Percentiles rank a stretch among this genome's conserved stretches.
phyloP scores from a whole-genome alignment of 176 grass and related monocot genomes.

The Coix lacrymajobi region DNA sequence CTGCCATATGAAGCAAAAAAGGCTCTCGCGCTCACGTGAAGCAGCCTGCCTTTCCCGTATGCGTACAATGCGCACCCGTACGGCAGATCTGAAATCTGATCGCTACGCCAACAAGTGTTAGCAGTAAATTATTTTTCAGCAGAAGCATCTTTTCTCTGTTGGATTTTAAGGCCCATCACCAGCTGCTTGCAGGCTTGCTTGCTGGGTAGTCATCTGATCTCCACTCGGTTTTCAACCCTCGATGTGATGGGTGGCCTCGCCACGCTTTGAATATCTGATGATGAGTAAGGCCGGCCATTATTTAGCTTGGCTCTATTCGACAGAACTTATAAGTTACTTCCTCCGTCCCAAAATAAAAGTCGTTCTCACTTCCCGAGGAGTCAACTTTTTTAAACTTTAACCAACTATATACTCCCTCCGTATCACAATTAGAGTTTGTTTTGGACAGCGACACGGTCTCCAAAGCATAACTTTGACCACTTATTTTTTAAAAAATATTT shows the following conservation, averaged over 20 bases:
- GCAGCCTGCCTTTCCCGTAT: not conserved
- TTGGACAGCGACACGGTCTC: no score
- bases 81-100: constrained; percentile 23
- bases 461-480: no score
- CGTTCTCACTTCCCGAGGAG: no score
- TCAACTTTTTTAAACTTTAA: no score
- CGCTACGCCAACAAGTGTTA: not conserved
- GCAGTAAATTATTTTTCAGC: not conserved
- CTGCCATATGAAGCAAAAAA: constrained; percentile 37
- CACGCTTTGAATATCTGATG: not conserved
- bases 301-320: no score
- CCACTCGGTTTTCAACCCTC: not conserved
- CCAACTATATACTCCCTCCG: no score
- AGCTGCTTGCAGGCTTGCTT: not conserved
- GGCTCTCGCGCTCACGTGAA: constrained; percentile 4
- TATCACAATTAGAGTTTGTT: no score
- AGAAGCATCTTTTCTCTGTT: not conserved
- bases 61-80: not conserved
- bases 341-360: no score
- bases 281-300: not conserved
- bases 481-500: no score
- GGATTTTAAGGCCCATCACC: not conserved
- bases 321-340: no score
- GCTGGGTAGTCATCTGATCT: not conserved
- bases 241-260: not conserved